Percentiles rank a stretch among this genome's conserved stretches.
phyloP scores from a whole-genome alignment of 2,329 filamentous ascomycete genomes.

The Ilyonectria sp. region DNA sequence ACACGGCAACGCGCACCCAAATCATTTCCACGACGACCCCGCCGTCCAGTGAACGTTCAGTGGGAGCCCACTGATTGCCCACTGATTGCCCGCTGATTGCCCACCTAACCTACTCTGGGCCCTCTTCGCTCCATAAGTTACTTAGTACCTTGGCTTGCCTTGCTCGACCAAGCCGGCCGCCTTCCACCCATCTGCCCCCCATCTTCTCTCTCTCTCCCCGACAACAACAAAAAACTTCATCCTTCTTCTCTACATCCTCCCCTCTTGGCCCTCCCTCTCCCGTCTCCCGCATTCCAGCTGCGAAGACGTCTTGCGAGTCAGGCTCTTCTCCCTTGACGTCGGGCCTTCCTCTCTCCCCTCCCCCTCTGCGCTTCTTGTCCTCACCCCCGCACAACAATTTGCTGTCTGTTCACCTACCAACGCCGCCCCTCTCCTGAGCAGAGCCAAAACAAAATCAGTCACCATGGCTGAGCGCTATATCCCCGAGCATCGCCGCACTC shows the following conservation, averaged over 20 bases:
- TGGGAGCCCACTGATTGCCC: slow-evolving; percentile 2
- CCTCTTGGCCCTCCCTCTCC: slow-evolving; percentile 29
- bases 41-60: slow-evolving; percentile 1
- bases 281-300: slow-evolving; percentile 34
- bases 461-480: slow-evolving; percentile 99
- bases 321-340: slow-evolving; percentile 31
- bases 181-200: slow-evolving; percentile 28
- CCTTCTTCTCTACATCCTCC: slow-evolving; percentile 36
- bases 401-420: slow-evolving; percentile 44
- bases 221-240: slow-evolving; percentile 47
- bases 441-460: slow-evolving; percentile 53
- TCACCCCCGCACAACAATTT: slow-evolving; percentile 50
- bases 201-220: slow-evolving; percentile 45
- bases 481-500: slow-evolving; percentile 97
- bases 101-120: slow-evolving; percentile 39
- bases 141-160: slow-evolving; percentile 11
- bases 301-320: slow-evolving; percentile 30
- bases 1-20: background rate
- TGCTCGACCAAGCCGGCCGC: slow-evolving; percentile 22
- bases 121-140: slow-evolving; percentile 22
- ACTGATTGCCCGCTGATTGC: background rate
- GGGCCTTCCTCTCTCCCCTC: slow-evolving; percentile 28
- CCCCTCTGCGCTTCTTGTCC: slow-evolving; percentile 38
- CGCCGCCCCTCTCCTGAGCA: slow-evolving; percentile 36
- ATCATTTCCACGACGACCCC: background rate